A percentile compares a stretch with the other conserved stretches of the same genome.
Evolutionary conservation across 345 rosid genomes (phyloP).

Genomic region (Gossypium turneri): DNA sequence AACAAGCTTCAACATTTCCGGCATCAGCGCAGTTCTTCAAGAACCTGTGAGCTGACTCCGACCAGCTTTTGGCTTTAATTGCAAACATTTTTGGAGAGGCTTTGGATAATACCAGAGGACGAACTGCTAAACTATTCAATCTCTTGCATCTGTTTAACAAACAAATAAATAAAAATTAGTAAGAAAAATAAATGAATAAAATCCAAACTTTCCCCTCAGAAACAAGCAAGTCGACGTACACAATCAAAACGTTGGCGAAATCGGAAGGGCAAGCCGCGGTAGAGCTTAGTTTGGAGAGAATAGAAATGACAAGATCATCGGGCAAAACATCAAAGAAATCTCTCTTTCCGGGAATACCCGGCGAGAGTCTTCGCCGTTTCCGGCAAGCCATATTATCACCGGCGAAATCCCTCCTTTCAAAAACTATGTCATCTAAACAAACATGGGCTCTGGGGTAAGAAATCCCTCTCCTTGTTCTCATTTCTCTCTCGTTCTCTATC

Average conservation of each 20-base stretch:
- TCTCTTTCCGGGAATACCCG: slow-evolving; percentile 5
- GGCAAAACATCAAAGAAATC: slow-evolving; percentile 69
- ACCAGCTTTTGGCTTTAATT: slow-evolving; percentile 67
- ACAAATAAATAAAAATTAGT: background rate
- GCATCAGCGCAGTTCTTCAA: slow-evolving; percentile 74
- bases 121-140: slow-evolving; percentile 53
- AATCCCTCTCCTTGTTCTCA: slow-evolving; percentile 54
- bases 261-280: slow-evolving; percentile 61
- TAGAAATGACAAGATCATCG: slow-evolving; percentile 69
- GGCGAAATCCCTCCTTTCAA: slow-evolving; percentile 19
- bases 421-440: slow-evolving; percentile 17
- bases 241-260: slow-evolving; percentile 57
- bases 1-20: slow-evolving; percentile 87
- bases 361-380: slow-evolving; percentile 37
- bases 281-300: slow-evolving; percentile 61
- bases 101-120: slow-evolving; percentile 52
- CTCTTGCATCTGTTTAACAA: slow-evolving; percentile 71
- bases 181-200: background rate
- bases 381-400: slow-evolving; percentile 26
- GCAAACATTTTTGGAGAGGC: slow-evolving; percentile 56
- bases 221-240: slow-evolving; percentile 39
- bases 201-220: background rate
- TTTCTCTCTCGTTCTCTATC: slow-evolving; percentile 16
- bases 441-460: slow-evolving; percentile 38
- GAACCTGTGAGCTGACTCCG: slow-evolving; percentile 78